Conservation (phyloP, 495 filamentous ascomycete genomes). For the Xylaria sp. region DNA sequence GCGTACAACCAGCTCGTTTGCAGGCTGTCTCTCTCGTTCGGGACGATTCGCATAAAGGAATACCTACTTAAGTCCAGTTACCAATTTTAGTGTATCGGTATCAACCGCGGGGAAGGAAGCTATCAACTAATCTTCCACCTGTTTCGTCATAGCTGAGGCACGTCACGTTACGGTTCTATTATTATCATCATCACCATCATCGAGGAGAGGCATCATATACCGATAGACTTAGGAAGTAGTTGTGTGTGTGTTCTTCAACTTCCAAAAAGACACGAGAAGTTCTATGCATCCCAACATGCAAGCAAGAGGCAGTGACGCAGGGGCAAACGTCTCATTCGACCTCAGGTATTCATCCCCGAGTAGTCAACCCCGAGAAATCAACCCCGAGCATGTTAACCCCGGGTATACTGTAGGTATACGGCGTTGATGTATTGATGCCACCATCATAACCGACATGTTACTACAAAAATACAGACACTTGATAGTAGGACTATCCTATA, state of each 20-base stretch:
- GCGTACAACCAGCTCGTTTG: not conserved
- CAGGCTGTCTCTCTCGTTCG: not conserved
- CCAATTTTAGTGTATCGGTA: not conserved
- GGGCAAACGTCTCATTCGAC: slow-evolving; percentile 1
- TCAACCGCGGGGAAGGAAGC: slow-evolving; percentile 3
- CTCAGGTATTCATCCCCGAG: no score
- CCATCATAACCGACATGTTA: not conserved
- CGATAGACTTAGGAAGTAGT: not conserved
- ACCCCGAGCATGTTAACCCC: no score
- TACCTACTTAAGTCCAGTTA: slow-evolving; percentile 1
- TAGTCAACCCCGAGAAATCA: no score
- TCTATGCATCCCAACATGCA: slow-evolving; percentile 11
- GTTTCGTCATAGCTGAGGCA: not conserved
- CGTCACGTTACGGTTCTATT: slow-evolving; percentile 7
- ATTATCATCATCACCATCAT: no score
- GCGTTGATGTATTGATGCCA: slow-evolving; percentile 3
- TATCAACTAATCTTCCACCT: not conserved
- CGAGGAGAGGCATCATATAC: not conserved
- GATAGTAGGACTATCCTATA: not conserved
- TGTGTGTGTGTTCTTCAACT: not conserved
- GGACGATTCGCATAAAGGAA: not conserved
- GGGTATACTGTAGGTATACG: not conserved
- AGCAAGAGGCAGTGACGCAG: slow-evolving; percentile 19
- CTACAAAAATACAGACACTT: not conserved
- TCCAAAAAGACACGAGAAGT: not conserved